Evolutionary conservation across 2,329 filamentous ascomycete species (phyloP).

Genomic region (Coniochaeta sp.): DNA sequence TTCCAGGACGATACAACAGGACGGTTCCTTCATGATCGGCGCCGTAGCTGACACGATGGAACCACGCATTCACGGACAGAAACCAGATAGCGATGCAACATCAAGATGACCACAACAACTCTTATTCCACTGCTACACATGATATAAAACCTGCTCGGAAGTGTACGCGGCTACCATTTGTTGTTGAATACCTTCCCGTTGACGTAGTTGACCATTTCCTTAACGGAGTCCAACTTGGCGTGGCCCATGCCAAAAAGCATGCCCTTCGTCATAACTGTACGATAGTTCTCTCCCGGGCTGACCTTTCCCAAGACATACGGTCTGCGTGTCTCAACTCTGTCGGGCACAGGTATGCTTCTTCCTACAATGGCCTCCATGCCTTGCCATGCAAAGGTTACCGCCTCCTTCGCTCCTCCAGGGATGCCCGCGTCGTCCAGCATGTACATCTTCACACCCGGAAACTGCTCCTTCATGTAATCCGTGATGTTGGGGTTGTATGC

Average conservation of each 20-base stretch:
- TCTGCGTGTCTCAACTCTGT: neutral
- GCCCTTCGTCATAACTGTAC: neutral
- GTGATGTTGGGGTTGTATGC: neutral
- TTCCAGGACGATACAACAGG: too few species aligned
- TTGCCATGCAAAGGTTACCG: neutral
- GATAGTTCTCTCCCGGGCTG: neutral
- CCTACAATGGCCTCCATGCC: neutral
- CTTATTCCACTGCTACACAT: too few species aligned
- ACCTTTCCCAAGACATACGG: neutral
- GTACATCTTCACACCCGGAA: neutral
- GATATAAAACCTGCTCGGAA: too few species aligned
- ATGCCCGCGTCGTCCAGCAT: neutral
- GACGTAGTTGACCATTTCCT: neutral
- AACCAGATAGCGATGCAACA: too few species aligned
- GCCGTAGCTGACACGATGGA: too few species aligned
- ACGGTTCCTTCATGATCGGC: too few species aligned
- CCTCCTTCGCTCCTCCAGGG: neutral
- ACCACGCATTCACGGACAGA: too few species aligned
- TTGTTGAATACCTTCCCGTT: neutral
- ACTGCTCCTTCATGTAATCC: neutral
- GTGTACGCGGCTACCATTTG: neutral
- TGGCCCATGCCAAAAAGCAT: neutral
- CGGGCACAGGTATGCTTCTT: neutral
- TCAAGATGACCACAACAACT: too few species aligned
- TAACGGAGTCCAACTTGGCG: neutral